Base-by-base conservation (phyloP, 257 asterid species). In the Solanum lignicaule region DNA sequence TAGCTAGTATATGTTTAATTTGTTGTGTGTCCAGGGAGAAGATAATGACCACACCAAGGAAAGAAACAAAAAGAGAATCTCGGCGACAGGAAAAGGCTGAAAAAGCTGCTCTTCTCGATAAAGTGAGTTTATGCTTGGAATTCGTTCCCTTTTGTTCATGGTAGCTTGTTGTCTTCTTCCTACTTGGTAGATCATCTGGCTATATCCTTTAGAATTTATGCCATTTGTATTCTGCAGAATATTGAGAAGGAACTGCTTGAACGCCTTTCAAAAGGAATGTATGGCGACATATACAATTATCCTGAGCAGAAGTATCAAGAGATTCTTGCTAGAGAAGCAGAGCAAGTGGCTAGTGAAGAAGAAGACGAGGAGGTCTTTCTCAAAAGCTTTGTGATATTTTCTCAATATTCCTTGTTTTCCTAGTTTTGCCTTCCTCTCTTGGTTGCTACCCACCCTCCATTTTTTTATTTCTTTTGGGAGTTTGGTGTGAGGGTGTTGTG, bases 41-140 rank as follows among this genome's bases (percentile, higher is more conserved):
- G 92, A 90, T 96, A 82, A 94, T 94, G 98, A 95, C 98, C 25
- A 92, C 91, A 48, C 99, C 99, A 2, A 93, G 98, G 82, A 96
- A 92, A 86, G 92, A 90, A 88, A 94, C 88, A 92, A 97, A 94
- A 88, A 92, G 98, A 90, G 99, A 97, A 89, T 91, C 95, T 55
- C 93, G 99, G 81, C 93, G 98, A 91, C 98, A 93, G 92, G 97
- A 96, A 86, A 97, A 97, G 93, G 98, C 99, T 66, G 95, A 92
- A 94, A 93, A 88, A 86, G 99, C 98, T 41, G 99, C 99, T 86
- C 87, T 88, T 32, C 84, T 97, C 75, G 98, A 94, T 86, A 94
- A 92, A 90, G 99, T 96, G 88, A 39, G 87, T 85, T 58, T 33
- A 41, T 25, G 31, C 32, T n/a, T 55, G 13, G 87, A 39, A 13